A percentile compares a stretch with the other conserved stretches of the same genome.
These are phyloP conservation scores for Talaromyces ruber DNA, from an alignment of 495 filamentous ascomycete genomes.

Conservation along the genomic window DNA sequence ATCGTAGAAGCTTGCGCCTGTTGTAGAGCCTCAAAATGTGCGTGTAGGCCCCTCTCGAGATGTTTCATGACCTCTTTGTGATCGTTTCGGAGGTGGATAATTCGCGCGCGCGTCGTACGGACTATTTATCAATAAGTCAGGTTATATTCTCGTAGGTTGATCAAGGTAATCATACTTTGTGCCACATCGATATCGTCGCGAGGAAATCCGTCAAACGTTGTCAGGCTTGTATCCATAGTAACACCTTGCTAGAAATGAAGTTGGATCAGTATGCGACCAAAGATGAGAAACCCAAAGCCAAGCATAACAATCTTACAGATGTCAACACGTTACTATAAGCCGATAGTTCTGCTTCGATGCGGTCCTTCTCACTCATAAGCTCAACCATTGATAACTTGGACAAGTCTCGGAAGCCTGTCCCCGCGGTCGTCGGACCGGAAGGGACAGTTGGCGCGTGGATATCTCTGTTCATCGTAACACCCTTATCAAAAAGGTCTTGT, in stretches of 20 bases:
- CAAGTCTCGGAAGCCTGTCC: slow-evolving; percentile 40
- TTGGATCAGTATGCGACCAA: neutral
- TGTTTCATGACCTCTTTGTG: slow-evolving; percentile 78
- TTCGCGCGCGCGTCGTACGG: slow-evolving; percentile 80
- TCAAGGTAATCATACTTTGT: slow-evolving; percentile 55
- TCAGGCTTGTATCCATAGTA: slow-evolving; percentile 81
- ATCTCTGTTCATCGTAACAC: slow-evolving; percentile 52
- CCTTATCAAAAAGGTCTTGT: slow-evolving; percentile 16
- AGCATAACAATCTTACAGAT: slow-evolving; percentile 51
- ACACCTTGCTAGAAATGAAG: slow-evolving; percentile 63
- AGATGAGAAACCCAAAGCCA: neutral
- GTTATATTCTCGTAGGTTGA: neutral
- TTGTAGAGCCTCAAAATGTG: slow-evolving; percentile 46
- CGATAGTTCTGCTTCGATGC: slow-evolving; percentile 74
- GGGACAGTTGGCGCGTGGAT: slow-evolving; percentile 69
- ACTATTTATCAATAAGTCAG: slow-evolving; percentile 40
- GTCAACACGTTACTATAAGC: slow-evolving; percentile 78
- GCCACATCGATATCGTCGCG: slow-evolving; percentile 91
- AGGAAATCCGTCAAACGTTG: slow-evolving; percentile 89
- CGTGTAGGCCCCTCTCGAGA: slow-evolving; percentile 77
- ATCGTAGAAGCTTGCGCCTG: slow-evolving; percentile 17
- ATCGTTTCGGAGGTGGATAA: slow-evolving; percentile 86
- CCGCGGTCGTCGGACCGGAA: slow-evolving; percentile 58
- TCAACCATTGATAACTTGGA: slow-evolving; percentile 53
- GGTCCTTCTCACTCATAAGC: slow-evolving; percentile 67